Conservation (phyloP, 164 flowering plant species). For the Magnolia officinalis region DNA sequence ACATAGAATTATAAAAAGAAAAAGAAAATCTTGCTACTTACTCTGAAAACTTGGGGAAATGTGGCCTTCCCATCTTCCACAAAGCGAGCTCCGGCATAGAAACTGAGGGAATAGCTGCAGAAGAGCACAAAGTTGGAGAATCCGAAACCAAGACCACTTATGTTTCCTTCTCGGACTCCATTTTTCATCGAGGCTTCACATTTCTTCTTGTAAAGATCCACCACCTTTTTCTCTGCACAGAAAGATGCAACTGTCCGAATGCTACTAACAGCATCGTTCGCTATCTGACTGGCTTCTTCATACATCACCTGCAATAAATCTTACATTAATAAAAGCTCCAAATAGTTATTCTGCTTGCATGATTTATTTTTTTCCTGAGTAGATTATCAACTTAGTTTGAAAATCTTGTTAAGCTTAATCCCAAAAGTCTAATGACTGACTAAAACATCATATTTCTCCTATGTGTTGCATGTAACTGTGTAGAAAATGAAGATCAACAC, state of each 20-base stretch:
- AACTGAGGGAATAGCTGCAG: slow-evolving; percentile 5
- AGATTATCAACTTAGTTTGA: not conserved
- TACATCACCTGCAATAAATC: slow-evolving; percentile 12
- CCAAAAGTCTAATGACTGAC: not conserved
- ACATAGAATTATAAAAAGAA: not conserved
- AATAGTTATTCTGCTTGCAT: slow-evolving; percentile 7
- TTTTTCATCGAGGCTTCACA: slow-evolving; percentile 5
- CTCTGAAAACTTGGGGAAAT: slow-evolving; percentile 18
- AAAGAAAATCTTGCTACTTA: not conserved
- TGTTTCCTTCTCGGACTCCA: slow-evolving; percentile 3
- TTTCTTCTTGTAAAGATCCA: slow-evolving; percentile 17
- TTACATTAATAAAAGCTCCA: not conserved
- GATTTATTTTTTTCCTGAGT: not conserved
- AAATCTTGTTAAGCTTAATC: not conserved
- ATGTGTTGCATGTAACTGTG: not conserved
- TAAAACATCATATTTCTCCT: not conserved
- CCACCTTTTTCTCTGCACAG: slow-evolving; percentile 12
- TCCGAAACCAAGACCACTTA: slow-evolving; percentile 9
- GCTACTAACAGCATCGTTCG: slow-evolving; percentile 13
- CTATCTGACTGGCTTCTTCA: slow-evolving; percentile 16
- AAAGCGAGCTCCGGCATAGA: slow-evolving; percentile 9
- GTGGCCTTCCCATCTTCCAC: slow-evolving; percentile 5
- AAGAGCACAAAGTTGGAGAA: slow-evolving; percentile 9
- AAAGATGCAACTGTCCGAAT: slow-evolving; percentile 17
- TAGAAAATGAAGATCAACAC: not conserved